Evolutionary conservation across 1,284 basidiomycete genomes (phyloP).

Genomic region (Melampsora larici-populina): DNA sequence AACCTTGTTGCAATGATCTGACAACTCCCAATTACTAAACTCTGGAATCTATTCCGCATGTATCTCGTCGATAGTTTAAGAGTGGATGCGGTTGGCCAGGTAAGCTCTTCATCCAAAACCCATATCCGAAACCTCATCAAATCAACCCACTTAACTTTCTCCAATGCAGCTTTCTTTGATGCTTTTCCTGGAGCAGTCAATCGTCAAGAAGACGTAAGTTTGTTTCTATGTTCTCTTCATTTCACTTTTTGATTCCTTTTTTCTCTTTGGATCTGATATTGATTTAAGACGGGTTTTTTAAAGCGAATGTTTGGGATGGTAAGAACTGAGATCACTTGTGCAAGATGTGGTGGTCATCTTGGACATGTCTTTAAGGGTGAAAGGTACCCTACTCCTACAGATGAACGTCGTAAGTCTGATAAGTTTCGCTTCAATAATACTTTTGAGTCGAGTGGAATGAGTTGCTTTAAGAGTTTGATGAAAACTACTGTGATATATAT

Average conservation of each 20-base stretch:
- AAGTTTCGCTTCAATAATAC: not conserved
- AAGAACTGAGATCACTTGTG: slow-evolving; percentile 56
- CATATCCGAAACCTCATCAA: not conserved
- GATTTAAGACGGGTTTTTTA: slow-evolving; percentile 47
- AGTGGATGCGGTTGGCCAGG: slow-evolving; percentile 56
- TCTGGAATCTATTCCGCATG: not conserved
- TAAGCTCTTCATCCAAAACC: not conserved
- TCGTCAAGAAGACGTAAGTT: slow-evolving; percentile 8
- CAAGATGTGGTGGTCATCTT: slow-evolving; percentile 56
- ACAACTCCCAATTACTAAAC: not conserved
- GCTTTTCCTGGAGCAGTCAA: slow-evolving; percentile 47
- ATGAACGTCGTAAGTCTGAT: slow-evolving; percentile 25
- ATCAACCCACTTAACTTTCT: not conserved
- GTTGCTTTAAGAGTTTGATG: not conserved
- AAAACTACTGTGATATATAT: not conserved
- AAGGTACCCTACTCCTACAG: slow-evolving; percentile 28
- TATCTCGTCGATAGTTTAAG: slow-evolving; percentile 52
- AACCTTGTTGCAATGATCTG: not conserved
- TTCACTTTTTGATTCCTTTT: not conserved
- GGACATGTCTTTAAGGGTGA: slow-evolving; percentile 55
- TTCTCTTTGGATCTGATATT: slow-evolving; percentile 44
- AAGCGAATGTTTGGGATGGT: slow-evolving; percentile 55
- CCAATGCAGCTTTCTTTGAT: slow-evolving; percentile 54
- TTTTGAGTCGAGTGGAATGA: not conserved
- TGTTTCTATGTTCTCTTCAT: slow-evolving; percentile 5